phyloP scores from a whole-genome alignment of 2,329 filamentous ascomycete species.

The Fusarium proliferatum region DNA sequence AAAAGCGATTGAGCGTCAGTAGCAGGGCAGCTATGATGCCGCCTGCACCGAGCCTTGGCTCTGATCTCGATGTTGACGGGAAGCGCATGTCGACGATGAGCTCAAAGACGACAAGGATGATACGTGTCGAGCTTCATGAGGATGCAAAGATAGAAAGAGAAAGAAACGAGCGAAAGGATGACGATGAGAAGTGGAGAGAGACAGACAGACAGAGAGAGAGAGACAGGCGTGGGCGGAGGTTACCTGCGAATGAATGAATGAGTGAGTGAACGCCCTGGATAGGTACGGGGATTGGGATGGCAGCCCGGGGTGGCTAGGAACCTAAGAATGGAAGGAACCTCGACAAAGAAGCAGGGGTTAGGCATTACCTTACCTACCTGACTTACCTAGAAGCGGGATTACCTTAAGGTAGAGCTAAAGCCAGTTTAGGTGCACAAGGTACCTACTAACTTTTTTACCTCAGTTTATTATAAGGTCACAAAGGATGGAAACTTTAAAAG shows the following conservation, averaged over 20 bases:
- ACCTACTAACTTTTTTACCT: not conserved
- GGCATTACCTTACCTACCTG: not conserved
- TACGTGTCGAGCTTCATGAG: constrained; percentile 34
- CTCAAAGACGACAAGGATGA: constrained; percentile 30
- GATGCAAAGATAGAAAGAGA: constrained; percentile 5
- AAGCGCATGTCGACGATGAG: constrained; percentile 39
- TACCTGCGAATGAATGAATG: not conserved
- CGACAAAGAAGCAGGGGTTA: constrained; percentile 15
- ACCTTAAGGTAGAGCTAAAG: constrained; percentile 12
- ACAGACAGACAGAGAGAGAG: not conserved
- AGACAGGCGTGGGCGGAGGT: constrained; percentile 10
- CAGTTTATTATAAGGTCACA: not conserved
- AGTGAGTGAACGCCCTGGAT: not conserved
- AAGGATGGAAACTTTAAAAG: constrained; percentile 12
- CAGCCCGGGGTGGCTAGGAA: not conserved
- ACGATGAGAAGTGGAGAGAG: constrained; percentile 15
- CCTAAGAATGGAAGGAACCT: constrained; percentile 25
- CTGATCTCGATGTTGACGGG: constrained; percentile 13
- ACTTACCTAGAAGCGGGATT: not conserved
- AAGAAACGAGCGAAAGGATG: constrained; percentile 7
- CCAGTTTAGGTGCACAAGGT: constrained; percentile 1
- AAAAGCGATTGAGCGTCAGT: constrained; percentile 41
- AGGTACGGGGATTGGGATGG: not conserved
- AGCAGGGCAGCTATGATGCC: constrained; percentile 41
- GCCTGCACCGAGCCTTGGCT: constrained; percentile 26